These are phyloP conservation scores for Chenopodium quinoa DNA, from an alignment of 148 eudicot species.

Conservation along the genomic window DNA sequence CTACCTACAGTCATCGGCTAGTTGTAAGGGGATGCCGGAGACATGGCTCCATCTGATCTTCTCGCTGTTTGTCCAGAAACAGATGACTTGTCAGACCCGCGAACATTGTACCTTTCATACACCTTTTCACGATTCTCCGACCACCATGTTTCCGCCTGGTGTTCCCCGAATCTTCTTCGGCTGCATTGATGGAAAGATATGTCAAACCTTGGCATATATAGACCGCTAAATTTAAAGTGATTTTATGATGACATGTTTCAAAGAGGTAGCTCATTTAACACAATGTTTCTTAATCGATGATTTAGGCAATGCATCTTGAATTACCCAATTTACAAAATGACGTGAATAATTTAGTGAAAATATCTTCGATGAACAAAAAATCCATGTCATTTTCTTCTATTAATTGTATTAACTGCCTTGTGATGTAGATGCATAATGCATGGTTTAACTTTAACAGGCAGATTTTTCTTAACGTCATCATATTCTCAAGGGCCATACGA, in stretches of 20 bases:
- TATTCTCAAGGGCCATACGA: neutral
- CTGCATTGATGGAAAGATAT: slow-evolving; percentile 30
- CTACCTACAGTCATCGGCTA: slow-evolving; percentile 31
- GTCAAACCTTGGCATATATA: neutral
- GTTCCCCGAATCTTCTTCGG: slow-evolving; percentile 92
- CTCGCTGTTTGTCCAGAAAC: slow-evolving; percentile 67
- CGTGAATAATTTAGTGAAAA: neutral
- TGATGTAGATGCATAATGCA: neutral
- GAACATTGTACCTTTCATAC: slow-evolving; percentile 79
- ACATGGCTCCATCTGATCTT: slow-evolving; percentile 63
- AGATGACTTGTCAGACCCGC: slow-evolving; percentile 74
- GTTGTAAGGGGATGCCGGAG: slow-evolving; percentile 47
- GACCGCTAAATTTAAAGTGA: neutral
- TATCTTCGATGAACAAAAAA: neutral
- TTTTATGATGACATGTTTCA: neutral
- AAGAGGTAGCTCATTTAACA: neutral
- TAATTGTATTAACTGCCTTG: neutral
- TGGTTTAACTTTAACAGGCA: neutral
- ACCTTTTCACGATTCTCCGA: slow-evolving; percentile 92
- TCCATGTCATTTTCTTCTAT: neutral
- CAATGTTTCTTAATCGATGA: neutral
- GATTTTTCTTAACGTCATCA: neutral
- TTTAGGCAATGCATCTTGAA: neutral
- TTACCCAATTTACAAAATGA: too few relatives aligned
- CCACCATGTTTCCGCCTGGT: slow-evolving; percentile 99